These are phyloP conservation scores for Serpula lacrymans DNA, from an alignment of 768 basidiomycete species.

Conservation along the genomic window DNA sequence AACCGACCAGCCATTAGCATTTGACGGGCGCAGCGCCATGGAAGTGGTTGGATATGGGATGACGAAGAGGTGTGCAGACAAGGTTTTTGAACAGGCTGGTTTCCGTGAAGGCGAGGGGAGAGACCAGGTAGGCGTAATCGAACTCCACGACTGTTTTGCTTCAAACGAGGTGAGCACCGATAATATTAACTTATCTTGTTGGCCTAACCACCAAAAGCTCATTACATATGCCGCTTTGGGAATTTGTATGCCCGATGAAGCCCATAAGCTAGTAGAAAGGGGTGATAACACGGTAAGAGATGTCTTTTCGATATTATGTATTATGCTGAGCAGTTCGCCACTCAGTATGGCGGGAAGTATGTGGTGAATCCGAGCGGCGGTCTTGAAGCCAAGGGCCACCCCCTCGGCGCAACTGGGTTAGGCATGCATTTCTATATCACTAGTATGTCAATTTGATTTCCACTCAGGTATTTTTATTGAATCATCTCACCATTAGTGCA, in stretches of 20 bases:
- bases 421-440: slow-evolving; percentile 88
- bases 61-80: slow-evolving; percentile 64
- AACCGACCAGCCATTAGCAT: slow-evolving; percentile 65
- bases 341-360: slow-evolving; percentile 78
- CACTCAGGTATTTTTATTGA: slow-evolving; percentile 3
- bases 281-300: slow-evolving; percentile 72
- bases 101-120: slow-evolving; percentile 59
- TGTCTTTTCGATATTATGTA: neutral
- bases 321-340: neutral
- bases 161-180: slow-evolving; percentile 60
- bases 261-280: slow-evolving; percentile 68
- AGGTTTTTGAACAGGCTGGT: slow-evolving; percentile 69
- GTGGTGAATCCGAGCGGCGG: slow-evolving; percentile 85
- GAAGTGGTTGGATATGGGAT: slow-evolving; percentile 80
- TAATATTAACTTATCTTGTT: neutral
- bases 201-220: slow-evolving; percentile 41
- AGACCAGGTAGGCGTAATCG: slow-evolving; percentile 78
- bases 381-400: slow-evolving; percentile 86
- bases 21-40: slow-evolving; percentile 69
- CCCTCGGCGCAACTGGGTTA: slow-evolving; percentile 77
- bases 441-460: slow-evolving; percentile 40
- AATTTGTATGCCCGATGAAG: slow-evolving; percentile 61
- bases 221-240: slow-evolving; percentile 81
- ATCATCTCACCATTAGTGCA: slow-evolving; percentile 49
- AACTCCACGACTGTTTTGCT: slow-evolving; percentile 85